These are phyloP conservation scores for Pseudonectria foliicola DNA, from an alignment of 2,329 filamentous ascomycete genomes.

Conservation along the genomic window DNA sequence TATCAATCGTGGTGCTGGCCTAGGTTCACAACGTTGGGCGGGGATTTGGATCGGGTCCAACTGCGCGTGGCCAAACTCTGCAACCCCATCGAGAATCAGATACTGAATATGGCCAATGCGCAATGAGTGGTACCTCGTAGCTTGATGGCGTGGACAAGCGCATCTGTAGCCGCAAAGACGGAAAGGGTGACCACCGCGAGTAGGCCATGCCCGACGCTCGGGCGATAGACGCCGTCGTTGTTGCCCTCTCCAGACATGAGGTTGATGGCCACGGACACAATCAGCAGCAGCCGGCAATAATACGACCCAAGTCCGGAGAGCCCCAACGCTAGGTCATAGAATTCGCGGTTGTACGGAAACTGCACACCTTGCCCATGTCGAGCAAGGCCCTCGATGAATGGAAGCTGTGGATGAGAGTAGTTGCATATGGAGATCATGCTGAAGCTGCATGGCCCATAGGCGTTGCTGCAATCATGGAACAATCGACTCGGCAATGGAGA, in stretches of 20 bases:
- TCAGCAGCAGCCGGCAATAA: constrained; percentile 3
- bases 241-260: background rate
- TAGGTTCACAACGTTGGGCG: constrained; percentile 1
- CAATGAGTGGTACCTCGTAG: background rate
- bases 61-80: background rate
- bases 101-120: constrained; percentile 4
- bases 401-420: constrained; percentile 4
- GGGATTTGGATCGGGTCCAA: constrained; percentile 4
- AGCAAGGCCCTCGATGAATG: background rate
- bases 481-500: no score
- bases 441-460: no score
- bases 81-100: constrained; percentile 2
- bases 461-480: no score
- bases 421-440: constrained; percentile 5
- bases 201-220: constrained; percentile 1
- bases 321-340: constrained; percentile 2
- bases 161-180: constrained; percentile 4
- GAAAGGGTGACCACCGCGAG: constrained; percentile 2
- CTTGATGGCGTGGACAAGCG: constrained; percentile 1
- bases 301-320: constrained; percentile 4
- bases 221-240: background rate
- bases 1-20: constrained; percentile 4
- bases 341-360: constrained; percentile 7
- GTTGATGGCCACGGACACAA: constrained; percentile 1
- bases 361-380: background rate